Percentiles rank a stretch among this genome's conserved stretches.
These are phyloP conservation scores for Suillus weaverae DNA, from an alignment of 768 basidiomycete genomes.

Conservation along the genomic window DNA sequence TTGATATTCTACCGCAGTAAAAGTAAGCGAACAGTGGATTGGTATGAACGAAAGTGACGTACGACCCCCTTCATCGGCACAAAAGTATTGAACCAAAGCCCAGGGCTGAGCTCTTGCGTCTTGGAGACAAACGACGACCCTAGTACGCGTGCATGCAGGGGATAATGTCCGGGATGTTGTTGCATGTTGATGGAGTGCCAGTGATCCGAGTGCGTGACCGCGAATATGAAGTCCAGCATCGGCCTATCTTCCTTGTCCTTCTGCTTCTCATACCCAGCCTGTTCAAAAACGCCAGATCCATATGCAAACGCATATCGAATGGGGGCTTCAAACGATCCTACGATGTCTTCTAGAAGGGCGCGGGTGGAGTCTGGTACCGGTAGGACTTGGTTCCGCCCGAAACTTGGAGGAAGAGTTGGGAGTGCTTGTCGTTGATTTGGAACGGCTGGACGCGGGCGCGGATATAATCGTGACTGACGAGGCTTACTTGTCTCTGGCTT, in stretches of 20 bases:
- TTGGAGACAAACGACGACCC: constrained; percentile 82
- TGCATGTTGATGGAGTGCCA: constrained; percentile 97
- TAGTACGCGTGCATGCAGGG: constrained; percentile 79
- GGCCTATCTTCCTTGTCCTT: constrained; percentile 46
- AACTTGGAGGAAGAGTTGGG: constrained; percentile 62
- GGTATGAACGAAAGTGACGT: constrained; percentile 35
- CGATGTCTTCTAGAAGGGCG: constrained; percentile 76
- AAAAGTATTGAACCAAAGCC: constrained; percentile 96
- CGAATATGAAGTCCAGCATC: constrained; percentile 97
- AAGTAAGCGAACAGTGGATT: constrained; percentile 1
- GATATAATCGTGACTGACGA: constrained; percentile 40
- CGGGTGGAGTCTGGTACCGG: constrained; percentile 79
- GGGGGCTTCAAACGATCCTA: constrained; percentile 81
- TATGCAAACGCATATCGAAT: constrained; percentile 98
- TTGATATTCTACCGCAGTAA: constrained; percentile 73
- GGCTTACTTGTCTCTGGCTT: constrained; percentile 30
- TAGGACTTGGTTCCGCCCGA: constrained; percentile 81
- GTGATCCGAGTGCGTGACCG: constrained; percentile 88
- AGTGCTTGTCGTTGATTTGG: constrained; percentile 35
- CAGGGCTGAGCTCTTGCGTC: constrained; percentile 75
- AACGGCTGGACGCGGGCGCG: constrained; percentile 40
- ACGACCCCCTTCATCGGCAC: constrained; percentile 84
- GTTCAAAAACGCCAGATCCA: constrained; percentile 93
- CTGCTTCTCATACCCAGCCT: constrained; percentile 66
- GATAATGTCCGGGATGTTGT: constrained; percentile 89